phyloP scores from a whole-genome alignment of 768 basidiomycete genomes.

The Trametes cubensis region DNA sequence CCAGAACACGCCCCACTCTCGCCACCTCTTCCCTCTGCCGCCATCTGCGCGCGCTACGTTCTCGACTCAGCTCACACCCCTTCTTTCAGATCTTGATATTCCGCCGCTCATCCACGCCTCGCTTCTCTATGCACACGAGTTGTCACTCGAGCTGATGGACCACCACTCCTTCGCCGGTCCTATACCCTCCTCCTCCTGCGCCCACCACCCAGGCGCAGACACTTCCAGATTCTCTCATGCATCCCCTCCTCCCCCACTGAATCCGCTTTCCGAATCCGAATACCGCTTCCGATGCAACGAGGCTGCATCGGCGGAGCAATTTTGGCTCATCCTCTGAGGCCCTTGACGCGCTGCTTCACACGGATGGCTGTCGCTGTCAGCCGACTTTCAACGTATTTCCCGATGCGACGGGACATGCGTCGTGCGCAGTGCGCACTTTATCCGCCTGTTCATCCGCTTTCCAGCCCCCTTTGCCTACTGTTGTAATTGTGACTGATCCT shows the following conservation, averaged over 20 bases:
- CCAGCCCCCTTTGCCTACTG: background rate
- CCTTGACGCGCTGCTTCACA: no score
- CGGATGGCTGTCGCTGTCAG: background rate
- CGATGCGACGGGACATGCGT: no score
- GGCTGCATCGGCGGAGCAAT: conserved; percentile 8
- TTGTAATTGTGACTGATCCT: no score
- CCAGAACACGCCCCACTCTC: background rate
- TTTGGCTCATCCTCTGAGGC: background rate
- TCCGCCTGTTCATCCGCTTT: no score
- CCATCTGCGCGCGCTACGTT: background rate
- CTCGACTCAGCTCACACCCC: background rate
- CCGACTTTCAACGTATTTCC: background rate
- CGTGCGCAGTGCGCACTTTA: no score
- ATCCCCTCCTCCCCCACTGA: background rate
- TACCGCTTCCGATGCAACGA: background rate
- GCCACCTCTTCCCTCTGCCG: background rate
- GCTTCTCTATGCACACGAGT: conserved; percentile 6
- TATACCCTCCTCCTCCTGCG: background rate
- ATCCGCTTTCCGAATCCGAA: conserved; percentile 6
- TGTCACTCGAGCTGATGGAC: conserved; percentile 6
- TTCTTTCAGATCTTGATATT: conserved; percentile 6
- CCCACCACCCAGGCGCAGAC: background rate
- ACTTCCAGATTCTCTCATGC: conserved; percentile 5
- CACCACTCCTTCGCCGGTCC: conserved; percentile 1
- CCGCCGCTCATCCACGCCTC: background rate